A percentile compares a stretch with the other conserved stretches of the same genome.
Evolutionary conservation across 1,139 yeast genomes (phyloP).

Genomic region (Ogataea hybrid): DNA sequence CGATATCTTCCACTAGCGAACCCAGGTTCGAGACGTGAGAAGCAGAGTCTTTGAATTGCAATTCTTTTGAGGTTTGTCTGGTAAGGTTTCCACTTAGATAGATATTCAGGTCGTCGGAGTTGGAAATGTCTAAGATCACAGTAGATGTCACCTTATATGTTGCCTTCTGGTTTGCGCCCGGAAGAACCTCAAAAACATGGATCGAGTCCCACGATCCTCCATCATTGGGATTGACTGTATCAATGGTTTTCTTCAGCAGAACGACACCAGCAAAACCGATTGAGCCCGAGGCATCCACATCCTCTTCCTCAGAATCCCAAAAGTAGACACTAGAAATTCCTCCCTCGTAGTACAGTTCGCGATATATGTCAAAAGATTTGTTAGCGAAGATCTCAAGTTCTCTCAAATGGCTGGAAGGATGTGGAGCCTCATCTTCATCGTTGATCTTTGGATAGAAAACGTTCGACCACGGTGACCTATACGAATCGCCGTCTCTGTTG

Average conservation of each 20-base stretch:
- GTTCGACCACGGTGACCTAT: slow-evolving; percentile 90
- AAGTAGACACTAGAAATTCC: slow-evolving; percentile 87
- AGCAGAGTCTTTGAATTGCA: slow-evolving; percentile 44
- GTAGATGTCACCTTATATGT: slow-evolving; percentile 82
- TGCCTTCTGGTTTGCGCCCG: slow-evolving; percentile 43
- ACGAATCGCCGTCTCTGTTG: slow-evolving; percentile 91
- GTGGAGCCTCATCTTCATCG: slow-evolving; percentile 68
- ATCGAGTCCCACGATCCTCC: slow-evolving; percentile 86
- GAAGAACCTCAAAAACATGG: slow-evolving; percentile 82
- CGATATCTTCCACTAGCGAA: slow-evolving; percentile 81
- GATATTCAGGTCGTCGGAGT: slow-evolving; percentile 35
- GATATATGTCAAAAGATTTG: slow-evolving; percentile 87
- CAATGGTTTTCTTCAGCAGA: slow-evolving; percentile 70
- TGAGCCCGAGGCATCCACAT: slow-evolving; percentile 39
- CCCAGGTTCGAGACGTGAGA: slow-evolving; percentile 87
- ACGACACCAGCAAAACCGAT: slow-evolving; percentile 88
- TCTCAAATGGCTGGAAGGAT: slow-evolving; percentile 66
- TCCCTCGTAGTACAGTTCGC: slow-evolving; percentile 94
- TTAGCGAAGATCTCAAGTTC: slow-evolving; percentile 79
- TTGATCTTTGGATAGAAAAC: slow-evolving; percentile 62
- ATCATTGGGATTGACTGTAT: slow-evolving; percentile 29
- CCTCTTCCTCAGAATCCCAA: slow-evolving; percentile 74
- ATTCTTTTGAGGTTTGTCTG: slow-evolving; percentile 63
- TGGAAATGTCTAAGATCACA: slow-evolving; percentile 69
- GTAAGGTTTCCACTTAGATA: slow-evolving; percentile 81